phyloP scores from a whole-genome alignment of 2,329 filamentous ascomycete genomes.

The Drechslerella dactyloides region DNA sequence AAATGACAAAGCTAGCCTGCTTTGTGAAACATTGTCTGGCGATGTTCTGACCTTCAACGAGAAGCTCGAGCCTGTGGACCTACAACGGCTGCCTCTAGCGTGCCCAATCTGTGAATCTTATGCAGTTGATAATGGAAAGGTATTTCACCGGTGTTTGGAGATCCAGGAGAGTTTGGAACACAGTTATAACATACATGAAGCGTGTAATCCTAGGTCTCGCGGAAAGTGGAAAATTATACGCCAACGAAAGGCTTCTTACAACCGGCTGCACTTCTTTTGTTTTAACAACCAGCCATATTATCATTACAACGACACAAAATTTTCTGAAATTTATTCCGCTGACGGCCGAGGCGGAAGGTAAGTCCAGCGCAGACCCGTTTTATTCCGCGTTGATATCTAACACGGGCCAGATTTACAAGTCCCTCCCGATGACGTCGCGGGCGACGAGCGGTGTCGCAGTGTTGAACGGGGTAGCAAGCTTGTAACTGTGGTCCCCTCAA shows the following conservation, averaged over 20 bases:
- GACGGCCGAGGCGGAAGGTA: constrained; percentile 67
- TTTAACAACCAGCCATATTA: constrained; percentile 78
- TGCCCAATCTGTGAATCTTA: constrained; percentile 21
- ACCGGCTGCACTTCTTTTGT: constrained; percentile 93
- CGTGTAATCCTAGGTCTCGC: constrained; percentile 70
- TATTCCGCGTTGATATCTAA: constrained; percentile 40
- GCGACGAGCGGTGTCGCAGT: constrained; percentile 87
- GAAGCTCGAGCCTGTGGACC: not conserved
- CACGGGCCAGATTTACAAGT: constrained; percentile 72
- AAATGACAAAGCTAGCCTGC: constrained; percentile 11
- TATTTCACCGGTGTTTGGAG: constrained; percentile 5
- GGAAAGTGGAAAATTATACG: constrained; percentile 77
- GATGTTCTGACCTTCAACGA: constrained; percentile 23
- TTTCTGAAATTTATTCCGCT: constrained; percentile 93
- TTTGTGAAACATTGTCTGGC: constrained; percentile 28
- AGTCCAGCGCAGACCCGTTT: constrained; percentile 48
- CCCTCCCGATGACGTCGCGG: constrained; percentile 85
- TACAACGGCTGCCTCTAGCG: constrained; percentile 6
- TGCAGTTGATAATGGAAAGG: constrained; percentile 12
- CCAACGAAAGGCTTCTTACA: constrained; percentile 73
- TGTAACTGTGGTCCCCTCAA: constrained; percentile 86
- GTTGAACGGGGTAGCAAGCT: constrained; percentile 88
- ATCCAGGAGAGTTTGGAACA: not conserved
- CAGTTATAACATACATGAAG: constrained; percentile 12
- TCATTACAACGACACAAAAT: constrained; percentile 92